Evolutionary conservation across 139 green algal genomes (phyloP).

Genomic region (Chlamydomonas sp.): DNA sequence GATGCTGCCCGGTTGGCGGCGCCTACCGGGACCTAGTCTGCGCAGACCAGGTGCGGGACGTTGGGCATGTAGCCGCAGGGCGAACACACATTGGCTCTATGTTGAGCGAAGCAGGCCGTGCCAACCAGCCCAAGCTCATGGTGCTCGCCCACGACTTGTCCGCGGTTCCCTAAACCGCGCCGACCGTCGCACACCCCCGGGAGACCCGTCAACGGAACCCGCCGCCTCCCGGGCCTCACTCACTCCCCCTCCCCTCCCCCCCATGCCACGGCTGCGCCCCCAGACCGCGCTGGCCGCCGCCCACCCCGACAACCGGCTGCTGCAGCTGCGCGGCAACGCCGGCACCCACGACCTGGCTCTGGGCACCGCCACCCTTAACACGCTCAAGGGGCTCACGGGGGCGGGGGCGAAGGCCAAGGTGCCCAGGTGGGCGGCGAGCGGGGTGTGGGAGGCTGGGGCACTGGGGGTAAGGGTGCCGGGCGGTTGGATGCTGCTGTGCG

Average conservation of each 20-base stretch:
- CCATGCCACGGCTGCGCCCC: too few relatives aligned
- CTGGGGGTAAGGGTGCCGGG: not conserved
- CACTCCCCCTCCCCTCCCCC: too few relatives aligned
- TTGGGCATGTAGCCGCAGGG: too few relatives aligned
- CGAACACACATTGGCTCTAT: too few relatives aligned
- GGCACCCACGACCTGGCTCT: conserved; percentile 94
- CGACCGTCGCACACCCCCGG: conserved; percentile 39
- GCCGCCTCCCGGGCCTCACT: too few relatives aligned
- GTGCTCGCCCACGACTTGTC: too few relatives aligned
- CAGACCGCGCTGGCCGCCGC: conserved; percentile 51
- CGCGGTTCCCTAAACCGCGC: conserved; percentile 10
- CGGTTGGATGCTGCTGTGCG: not conserved
- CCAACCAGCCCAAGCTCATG: too few relatives aligned
- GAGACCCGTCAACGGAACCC: conserved; percentile 27
- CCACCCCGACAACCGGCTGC: conserved; percentile 81
- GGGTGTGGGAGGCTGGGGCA: not conserved
- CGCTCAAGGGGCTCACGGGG: conserved; percentile 55
- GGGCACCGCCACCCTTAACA: conserved; percentile 73
- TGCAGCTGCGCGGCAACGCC: conserved; percentile 94
- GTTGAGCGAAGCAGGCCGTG: too few relatives aligned
- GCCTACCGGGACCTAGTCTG: too few relatives aligned
- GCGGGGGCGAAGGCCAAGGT: conserved; percentile 45
- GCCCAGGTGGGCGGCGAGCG: conserved; percentile 51
- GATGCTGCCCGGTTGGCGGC: too few relatives aligned
- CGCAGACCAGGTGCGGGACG: too few relatives aligned